Percentiles rank a stretch among this genome's conserved stretches.
phyloP scores from a whole-genome alignment of 495 filamentous ascomycete species.

The Penicillium roqueforti region DNA sequence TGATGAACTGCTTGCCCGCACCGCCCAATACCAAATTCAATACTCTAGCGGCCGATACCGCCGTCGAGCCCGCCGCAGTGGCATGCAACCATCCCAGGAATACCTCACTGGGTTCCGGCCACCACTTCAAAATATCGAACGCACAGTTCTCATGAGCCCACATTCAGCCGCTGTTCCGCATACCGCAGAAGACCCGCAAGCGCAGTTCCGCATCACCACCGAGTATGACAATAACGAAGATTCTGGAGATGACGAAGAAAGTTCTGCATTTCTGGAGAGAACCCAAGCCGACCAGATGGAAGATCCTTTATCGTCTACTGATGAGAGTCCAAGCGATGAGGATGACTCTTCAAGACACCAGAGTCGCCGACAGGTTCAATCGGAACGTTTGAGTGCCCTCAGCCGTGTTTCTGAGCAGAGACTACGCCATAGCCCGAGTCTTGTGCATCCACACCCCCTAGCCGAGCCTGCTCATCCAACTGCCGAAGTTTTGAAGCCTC shows the following conservation, averaged over 20 bases:
- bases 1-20: conserved; percentile 68
- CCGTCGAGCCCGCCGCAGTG: conserved; percentile 26
- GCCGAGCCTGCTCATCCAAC: conserved; percentile 18
- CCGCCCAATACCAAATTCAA: conserved; percentile 71
- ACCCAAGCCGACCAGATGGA: conserved; percentile 25
- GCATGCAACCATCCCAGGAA: conserved; percentile 39
- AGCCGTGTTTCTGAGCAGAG: conserved; percentile 11
- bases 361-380: conserved; percentile 19
- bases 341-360: conserved; percentile 18
- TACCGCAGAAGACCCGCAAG: conserved; percentile 19
- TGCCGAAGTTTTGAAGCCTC: conserved; percentile 59
- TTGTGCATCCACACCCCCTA: conserved; percentile 25
- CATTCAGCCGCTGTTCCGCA: conserved; percentile 23
- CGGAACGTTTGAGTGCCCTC: conserved; percentile 11
- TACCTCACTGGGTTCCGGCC: conserved; percentile 37
- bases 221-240: conserved; percentile 46
- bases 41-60: conserved; percentile 42
- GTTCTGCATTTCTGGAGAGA: conserved; percentile 26
- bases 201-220: conserved; percentile 48
- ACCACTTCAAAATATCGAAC: conserved; percentile 33
- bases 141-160: conserved; percentile 22
- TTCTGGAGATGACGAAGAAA: conserved; percentile 24
- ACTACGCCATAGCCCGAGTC: conserved; percentile 26
- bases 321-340: conserved; percentile 49
- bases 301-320: conserved; percentile 45